Conservation (phyloP, 2,329 filamentous ascomycete genomes). For the Xylaria sp. region DNA sequence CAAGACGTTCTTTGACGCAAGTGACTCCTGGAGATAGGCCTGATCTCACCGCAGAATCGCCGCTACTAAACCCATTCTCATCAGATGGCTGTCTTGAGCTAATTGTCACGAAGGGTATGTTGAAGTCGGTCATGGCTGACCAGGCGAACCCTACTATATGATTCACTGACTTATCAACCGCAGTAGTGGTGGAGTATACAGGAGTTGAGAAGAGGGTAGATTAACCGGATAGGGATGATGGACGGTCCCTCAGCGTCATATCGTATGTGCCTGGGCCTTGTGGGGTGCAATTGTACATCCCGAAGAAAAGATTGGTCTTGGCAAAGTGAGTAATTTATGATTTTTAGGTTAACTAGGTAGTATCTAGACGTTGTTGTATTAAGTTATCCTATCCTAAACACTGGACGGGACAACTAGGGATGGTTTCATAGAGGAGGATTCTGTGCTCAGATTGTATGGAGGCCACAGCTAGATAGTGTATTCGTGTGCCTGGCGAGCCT, state of each 20-base stretch:
- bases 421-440: constrained; percentile 8
- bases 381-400: background rate
- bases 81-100: constrained; percentile 61
- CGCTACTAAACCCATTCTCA: constrained; percentile 59
- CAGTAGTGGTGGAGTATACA: constrained; percentile 23
- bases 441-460: constrained; percentile 6
- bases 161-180: constrained; percentile 16
- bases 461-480: background rate
- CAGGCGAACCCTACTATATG: constrained; percentile 5
- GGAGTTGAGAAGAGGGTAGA: constrained; percentile 18
- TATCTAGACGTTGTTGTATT: constrained; percentile 7
- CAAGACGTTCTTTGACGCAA: constrained; percentile 39
- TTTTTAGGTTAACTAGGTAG: background rate
- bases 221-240: constrained; percentile 35
- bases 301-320: constrained; percentile 24
- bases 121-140: constrained; percentile 56
- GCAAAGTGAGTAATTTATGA: constrained; percentile 18
- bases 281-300: constrained; percentile 16
- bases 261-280: constrained; percentile 23
- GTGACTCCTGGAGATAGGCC: constrained; percentile 36
- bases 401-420: background rate
- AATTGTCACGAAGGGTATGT: constrained; percentile 64
- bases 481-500: background rate
- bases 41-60: constrained; percentile 61
- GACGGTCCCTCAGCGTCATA: constrained; percentile 14